Evolutionary conservation across 768 basidiomycete genomes (phyloP), one percentile per base, ranked within the genome.

Genomic region (Calocybe gangraenosa): DNA sequence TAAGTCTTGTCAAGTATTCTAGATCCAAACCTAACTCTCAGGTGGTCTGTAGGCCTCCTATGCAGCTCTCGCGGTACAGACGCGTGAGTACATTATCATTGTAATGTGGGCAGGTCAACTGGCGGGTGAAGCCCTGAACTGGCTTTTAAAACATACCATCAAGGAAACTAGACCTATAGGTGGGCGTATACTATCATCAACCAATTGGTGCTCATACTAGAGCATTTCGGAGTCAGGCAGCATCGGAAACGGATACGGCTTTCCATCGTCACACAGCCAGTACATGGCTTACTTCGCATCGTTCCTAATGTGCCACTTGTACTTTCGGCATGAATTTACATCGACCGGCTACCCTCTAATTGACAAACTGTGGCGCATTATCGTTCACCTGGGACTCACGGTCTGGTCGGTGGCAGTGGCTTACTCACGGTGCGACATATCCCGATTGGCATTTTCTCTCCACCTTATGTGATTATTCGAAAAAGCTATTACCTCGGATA

Each of bases 221-320:
- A 35, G 3, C 8, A 9, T 11, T 17, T 42, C n/a, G n/a, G 17
- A 17, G 37, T 41, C 10, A 84, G 84, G 71, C 34, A 73, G 71
- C 44, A 61, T 79, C 37, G 83, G 82, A 15, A 75, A 75, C 44
- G 89, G 89, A 11, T 92, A 90, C 58, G 90, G 88, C 6, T 92
- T 92, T 54, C 90, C 90, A 0, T 91, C 89, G 0, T 90, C 87
- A 11, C 90, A 92, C 58, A 88, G 87, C 62, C 90, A 92, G 63
- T 90, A 84, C 60, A 91, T 92, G 90, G 90, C 81, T 13, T 92
- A 87, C 64, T 92, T 92, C 52, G 72, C 83, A 4, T 71, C 87
- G 0, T 92, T 92, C 62, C 61, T 92, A 35, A 58, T 82, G 34
- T 79, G 84, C 57, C 90, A 92, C 64, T 58, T 92, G 39, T 76